A percentile compares a stretch with the other conserved stretches of the same genome.
Conservation (phyloP, 75 land plant genomes). For the Chamaecyparis obtusa region DNA sequence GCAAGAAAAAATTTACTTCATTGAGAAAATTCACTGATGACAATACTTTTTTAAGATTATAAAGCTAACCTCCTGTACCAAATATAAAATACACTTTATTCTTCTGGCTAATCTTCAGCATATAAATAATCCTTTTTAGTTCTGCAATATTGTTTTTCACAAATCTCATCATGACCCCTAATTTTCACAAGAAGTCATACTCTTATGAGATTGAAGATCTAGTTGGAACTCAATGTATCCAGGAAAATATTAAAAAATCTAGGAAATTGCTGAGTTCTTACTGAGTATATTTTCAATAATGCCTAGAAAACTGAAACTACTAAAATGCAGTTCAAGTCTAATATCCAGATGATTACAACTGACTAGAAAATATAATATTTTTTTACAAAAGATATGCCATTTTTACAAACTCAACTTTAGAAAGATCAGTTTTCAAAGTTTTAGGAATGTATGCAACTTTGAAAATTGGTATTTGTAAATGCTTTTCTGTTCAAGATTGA, state of each 20-base stretch:
- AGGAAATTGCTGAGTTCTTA: background rate
- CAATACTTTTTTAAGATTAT: background rate
- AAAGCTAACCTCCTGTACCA: background rate
- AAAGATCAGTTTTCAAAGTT: background rate
- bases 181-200: background rate
- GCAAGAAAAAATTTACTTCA: background rate
- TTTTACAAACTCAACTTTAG: background rate
- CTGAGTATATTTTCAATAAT: background rate
- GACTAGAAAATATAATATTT: background rate
- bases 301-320: background rate
- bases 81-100: background rate
- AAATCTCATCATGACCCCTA: background rate
- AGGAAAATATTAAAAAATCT: background rate
- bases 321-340: background rate
- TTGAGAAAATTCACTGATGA: background rate
- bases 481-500: background rate
- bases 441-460: background rate
- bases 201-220: background rate
- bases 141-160: background rate
- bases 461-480: background rate
- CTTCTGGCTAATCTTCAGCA: background rate
- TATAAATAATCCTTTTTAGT: background rate
- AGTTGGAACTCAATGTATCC: background rate
- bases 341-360: background rate
- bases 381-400: background rate